Evolutionary conservation across 805 yeast species (phyloP).

Genomic region (Saturnispora sekii): DNA sequence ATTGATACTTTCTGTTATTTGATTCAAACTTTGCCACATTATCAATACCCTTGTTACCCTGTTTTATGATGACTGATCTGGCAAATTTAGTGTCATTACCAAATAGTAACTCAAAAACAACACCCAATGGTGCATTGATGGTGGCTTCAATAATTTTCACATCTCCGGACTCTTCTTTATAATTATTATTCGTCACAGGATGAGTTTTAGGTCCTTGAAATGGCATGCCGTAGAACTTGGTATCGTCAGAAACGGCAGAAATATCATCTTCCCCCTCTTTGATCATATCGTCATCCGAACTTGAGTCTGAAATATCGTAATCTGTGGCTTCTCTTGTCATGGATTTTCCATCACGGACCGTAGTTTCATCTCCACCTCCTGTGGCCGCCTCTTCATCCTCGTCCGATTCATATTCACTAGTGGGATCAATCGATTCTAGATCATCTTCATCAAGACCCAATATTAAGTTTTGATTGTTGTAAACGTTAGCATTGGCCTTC

Average conservation of each 20-base stretch:
- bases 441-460: constrained; percentile 14
- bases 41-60: constrained; percentile 53
- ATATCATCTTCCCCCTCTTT: constrained; percentile 20
- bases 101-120: constrained; percentile 47
- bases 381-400: constrained; percentile 26
- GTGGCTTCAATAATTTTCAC: constrained; percentile 43
- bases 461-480: constrained; percentile 5
- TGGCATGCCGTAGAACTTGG: constrained; percentile 30
- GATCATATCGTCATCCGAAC: constrained; percentile 26
- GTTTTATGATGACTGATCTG: constrained; percentile 40
- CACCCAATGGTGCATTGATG: constrained; percentile 53
- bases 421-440: constrained; percentile 5
- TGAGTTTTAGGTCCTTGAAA: constrained; percentile 31
- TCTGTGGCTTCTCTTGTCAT: constrained; percentile 12
- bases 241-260: constrained; percentile 13
- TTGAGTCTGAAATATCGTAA: constrained; percentile 19
- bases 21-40: constrained; percentile 32
- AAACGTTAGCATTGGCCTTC: constrained; percentile 35
- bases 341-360: too few species aligned
- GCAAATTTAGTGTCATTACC: constrained; percentile 46
- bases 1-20: constrained; percentile 40
- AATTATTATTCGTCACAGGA: constrained; percentile 29
- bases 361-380: constrained; percentile 19
- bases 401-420: constrained; percentile 21
- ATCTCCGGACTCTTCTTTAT: constrained; percentile 39